A percentile compares a stretch with the other conserved stretches of the same genome.
Evolutionary conservation across 2,329 filamentous ascomycete genomes (phyloP).

Genomic region (Setomelanomma holmii): DNA sequence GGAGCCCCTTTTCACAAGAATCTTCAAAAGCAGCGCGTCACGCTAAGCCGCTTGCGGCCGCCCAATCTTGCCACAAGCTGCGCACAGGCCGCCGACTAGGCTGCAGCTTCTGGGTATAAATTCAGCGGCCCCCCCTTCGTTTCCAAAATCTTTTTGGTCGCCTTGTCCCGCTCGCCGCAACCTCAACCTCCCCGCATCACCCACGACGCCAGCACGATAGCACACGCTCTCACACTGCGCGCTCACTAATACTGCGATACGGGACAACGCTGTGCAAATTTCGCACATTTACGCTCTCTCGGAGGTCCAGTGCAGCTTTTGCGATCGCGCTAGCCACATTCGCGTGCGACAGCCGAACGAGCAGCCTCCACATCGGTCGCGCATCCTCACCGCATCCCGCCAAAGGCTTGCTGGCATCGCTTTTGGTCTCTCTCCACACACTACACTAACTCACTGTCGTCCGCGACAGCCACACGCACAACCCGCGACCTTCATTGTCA

Average conservation of each 20-base stretch:
- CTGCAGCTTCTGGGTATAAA: conserved; percentile 28
- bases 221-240: conserved; percentile 36
- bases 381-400: conserved; percentile 30
- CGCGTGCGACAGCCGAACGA: conserved; percentile 33
- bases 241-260: conserved; percentile 39
- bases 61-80: conserved; percentile 15
- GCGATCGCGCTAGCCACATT: conserved; percentile 42
- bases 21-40: conserved; percentile 33
- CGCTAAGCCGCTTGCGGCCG: conserved; percentile 15
- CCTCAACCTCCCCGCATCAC: conserved; percentile 31
- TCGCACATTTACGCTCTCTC: conserved; percentile 42
- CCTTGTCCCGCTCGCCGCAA: conserved; percentile 36
- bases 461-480: conserved; percentile 32
- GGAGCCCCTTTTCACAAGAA: conserved; percentile 35
- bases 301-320: conserved; percentile 28
- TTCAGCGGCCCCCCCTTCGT: conserved; percentile 29
- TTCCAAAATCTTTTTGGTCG: conserved; percentile 35
- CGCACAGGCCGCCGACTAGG: conserved; percentile 18
- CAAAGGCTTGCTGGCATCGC: conserved; percentile 54
- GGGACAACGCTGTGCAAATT: conserved; percentile 28
- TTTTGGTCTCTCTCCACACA: conserved; percentile 44
- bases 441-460: conserved; percentile 34
- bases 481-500: conserved; percentile 48
- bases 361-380: conserved; percentile 36
- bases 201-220: conserved; percentile 37